A percentile compares a stretch with the other conserved stretches of the same genome.
phyloP scores from a whole-genome alignment of 495 filamentous ascomycete species.

The Aspergillus baeticus region DNA sequence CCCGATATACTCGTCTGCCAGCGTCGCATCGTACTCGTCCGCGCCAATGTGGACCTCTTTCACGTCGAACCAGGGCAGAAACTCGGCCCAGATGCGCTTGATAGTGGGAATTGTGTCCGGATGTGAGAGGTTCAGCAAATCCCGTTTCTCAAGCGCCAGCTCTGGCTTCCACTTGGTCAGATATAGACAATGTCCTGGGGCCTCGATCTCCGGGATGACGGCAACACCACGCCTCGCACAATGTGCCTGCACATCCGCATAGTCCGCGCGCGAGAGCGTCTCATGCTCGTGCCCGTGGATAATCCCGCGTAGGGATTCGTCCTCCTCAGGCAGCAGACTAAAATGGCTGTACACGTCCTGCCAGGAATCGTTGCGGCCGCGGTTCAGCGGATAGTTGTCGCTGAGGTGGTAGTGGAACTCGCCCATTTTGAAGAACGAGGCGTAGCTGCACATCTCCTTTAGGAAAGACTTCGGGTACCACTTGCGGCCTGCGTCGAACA shows the following conservation, averaged over 20 bases:
- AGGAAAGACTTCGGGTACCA: constrained; percentile 53
- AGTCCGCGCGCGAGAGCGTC: constrained; percentile 45
- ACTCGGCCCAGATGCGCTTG: constrained; percentile 54
- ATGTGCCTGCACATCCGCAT: constrained; percentile 50
- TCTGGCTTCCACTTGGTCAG: constrained; percentile 59
- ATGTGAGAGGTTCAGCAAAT: constrained; percentile 53
- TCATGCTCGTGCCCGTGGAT: constrained; percentile 45
- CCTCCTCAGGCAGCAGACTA: constrained; percentile 43
- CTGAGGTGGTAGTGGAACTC: constrained; percentile 59
- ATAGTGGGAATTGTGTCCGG: constrained; percentile 53
- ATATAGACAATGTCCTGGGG: constrained; percentile 51
- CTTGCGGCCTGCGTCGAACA: constrained; percentile 56
- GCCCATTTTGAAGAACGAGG: constrained; percentile 55
- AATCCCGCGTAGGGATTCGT: constrained; percentile 37
- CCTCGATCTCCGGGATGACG: constrained; percentile 55
- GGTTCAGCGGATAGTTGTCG: constrained; percentile 56
- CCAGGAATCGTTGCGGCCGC: constrained; percentile 52
- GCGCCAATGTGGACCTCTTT: constrained; percentile 59
- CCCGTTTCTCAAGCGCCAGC: constrained; percentile 46
- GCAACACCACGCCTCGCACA: constrained; percentile 53
- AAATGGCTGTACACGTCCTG: constrained; percentile 53
- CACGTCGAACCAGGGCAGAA: constrained; percentile 54
- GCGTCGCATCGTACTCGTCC: constrained; percentile 51
- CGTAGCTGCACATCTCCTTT: constrained; percentile 57
- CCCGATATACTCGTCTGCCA: constrained; percentile 51